Conservation (phyloP, 116 monocot genomes). For the Posidonia oceanica region DNA sequence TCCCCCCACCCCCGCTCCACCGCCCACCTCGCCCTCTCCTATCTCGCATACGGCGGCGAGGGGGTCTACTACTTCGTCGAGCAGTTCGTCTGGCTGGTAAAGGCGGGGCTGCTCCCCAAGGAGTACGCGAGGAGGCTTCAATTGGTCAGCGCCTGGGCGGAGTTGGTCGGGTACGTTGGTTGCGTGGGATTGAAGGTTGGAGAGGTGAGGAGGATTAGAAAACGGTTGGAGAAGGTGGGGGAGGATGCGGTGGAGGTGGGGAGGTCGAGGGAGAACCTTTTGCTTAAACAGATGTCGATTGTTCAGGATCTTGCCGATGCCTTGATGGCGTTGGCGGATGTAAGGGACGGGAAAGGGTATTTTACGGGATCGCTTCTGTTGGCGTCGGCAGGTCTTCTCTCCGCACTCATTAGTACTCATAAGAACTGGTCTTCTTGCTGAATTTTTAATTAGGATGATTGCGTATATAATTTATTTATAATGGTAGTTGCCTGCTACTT, state of each 20-base stretch:
- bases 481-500: neutral
- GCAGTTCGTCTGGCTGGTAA: constrained; percentile 59
- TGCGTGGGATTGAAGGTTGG: constrained; percentile 26
- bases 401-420: constrained; percentile 52
- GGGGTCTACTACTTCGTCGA: constrained; percentile 59
- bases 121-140: constrained; percentile 14
- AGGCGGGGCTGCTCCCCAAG: constrained; percentile 20
- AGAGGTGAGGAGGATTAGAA: constrained; percentile 21
- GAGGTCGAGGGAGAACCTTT: constrained; percentile 29
- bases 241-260: constrained; percentile 5
- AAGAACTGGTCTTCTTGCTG: constrained; percentile 69
- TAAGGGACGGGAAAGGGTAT: constrained; percentile 40
- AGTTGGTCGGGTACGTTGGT: constrained; percentile 45
- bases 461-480: neutral
- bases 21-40: constrained; percentile 9
- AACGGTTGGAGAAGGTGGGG: neutral
- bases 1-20: constrained; percentile 4
- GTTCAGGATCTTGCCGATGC: constrained; percentile 55
- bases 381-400: constrained; percentile 53
- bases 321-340: constrained; percentile 47
- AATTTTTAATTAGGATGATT: neutral
- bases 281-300: constrained; percentile 40
- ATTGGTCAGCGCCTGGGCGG: constrained; percentile 39
- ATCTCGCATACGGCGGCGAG: constrained; percentile 50
- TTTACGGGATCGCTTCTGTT: constrained; percentile 28